Conservation (phyloP, 768 basidiomycete species). For the Suillus discolor region DNA sequence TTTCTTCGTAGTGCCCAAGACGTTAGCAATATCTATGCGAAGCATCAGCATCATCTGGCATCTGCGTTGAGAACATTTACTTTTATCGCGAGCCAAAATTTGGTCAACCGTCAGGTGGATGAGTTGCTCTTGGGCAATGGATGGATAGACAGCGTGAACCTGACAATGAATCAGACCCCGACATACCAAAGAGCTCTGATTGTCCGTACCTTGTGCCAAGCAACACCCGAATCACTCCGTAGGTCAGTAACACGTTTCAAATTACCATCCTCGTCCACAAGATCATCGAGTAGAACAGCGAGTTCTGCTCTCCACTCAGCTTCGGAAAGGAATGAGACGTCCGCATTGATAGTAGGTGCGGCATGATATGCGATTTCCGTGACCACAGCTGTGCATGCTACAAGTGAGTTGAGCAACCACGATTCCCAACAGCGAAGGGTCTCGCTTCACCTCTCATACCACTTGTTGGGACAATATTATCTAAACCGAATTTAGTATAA, state of each 20-base stretch:
- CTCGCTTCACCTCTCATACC: slow-evolving; percentile 56
- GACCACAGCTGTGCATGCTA: slow-evolving; percentile 68
- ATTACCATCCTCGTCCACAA: slow-evolving; percentile 61
- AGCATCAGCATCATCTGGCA: background rate
- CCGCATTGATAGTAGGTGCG: slow-evolving; percentile 57
- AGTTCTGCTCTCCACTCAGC: slow-evolving; percentile 62
- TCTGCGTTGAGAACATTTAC: slow-evolving; percentile 32
- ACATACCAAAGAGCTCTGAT: background rate
- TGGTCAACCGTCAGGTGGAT: slow-evolving; percentile 51
- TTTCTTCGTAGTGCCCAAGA: slow-evolving; percentile 56
- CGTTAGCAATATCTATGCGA: slow-evolving; percentile 41
- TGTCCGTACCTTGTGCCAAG: slow-evolving; percentile 56
- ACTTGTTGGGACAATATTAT: slow-evolving; percentile 66
- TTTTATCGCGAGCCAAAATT: slow-evolving; percentile 49
- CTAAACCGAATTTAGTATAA: slow-evolving; percentile 26
- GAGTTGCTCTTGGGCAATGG: slow-evolving; percentile 48
- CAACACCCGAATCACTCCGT: slow-evolving; percentile 61
- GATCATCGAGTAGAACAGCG: slow-evolving; percentile 53
- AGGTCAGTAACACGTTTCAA: slow-evolving; percentile 55
- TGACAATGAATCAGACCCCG: slow-evolving; percentile 21
- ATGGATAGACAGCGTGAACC: slow-evolving; percentile 66
- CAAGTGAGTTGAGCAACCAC: background rate
- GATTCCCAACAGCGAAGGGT: background rate
- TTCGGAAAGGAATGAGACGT: slow-evolving; percentile 58
- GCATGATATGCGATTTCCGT: slow-evolving; percentile 61